Evolutionary conservation across 1,284 basidiomycete species (phyloP).

Genomic region (Cutaneotrichosporon dermatis): DNA sequence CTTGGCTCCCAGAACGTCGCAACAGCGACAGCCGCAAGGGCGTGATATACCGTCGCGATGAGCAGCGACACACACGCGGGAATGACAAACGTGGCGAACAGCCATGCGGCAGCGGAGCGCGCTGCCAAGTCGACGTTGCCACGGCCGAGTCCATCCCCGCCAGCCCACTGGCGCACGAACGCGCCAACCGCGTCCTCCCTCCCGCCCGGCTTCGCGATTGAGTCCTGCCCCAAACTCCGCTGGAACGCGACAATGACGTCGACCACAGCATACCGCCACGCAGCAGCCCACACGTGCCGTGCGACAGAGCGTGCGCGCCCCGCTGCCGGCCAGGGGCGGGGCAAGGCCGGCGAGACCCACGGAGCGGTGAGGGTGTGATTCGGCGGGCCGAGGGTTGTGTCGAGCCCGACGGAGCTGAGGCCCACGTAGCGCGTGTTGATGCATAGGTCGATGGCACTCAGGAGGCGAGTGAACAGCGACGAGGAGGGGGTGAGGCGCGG

Average conservation of each 20-base stretch:
- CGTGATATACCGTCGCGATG: slow-evolving; percentile 8
- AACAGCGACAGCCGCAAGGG: not conserved
- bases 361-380: not conserved
- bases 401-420: slow-evolving; percentile 23
- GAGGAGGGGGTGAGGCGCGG: slow-evolving; percentile 20
- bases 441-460: slow-evolving; percentile 29
- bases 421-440: slow-evolving; percentile 34
- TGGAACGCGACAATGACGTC: not conserved
- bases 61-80: slow-evolving; percentile 27
- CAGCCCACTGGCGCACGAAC: not conserved
- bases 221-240: not conserved
- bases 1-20: not conserved
- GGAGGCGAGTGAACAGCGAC: slow-evolving; percentile 5
- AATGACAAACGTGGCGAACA: slow-evolving; percentile 34
- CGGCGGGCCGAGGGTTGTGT: slow-evolving; percentile 1
- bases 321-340: not conserved
- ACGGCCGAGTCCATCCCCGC: too few relatives aligned
- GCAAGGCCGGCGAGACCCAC: not conserved
- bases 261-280: not conserved
- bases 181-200: not conserved
- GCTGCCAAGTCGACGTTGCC: too few relatives aligned
- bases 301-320: not conserved
- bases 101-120: not conserved
- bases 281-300: not conserved
- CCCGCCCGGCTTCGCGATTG: not conserved